Conservation (phyloP, 1,284 basidiomycete genomes). For the Trichosporon ovoides region DNA sequence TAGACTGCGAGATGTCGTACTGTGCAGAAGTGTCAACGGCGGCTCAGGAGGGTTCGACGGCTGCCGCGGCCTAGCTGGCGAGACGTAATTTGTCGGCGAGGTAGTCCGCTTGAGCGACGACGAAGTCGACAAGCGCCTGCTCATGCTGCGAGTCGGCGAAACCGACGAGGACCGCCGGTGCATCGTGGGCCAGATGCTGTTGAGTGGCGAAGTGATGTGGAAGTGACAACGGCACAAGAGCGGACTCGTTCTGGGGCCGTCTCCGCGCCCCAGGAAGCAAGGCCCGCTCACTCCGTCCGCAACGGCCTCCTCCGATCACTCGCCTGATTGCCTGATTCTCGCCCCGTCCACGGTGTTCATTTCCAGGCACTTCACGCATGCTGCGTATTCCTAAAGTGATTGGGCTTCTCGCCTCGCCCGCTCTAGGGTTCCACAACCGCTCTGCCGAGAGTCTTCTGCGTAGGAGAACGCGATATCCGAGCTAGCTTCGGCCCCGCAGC, state of each 20-base stretch:
- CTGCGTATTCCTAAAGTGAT: too few species aligned
- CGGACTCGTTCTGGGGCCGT: neutral
- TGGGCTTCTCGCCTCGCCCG: too few species aligned
- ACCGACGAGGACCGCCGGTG: constrained; percentile 6
- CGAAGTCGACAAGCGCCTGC: neutral
- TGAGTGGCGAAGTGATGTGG: neutral
- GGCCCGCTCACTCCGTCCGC: too few species aligned
- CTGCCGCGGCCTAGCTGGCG: constrained; percentile 14
- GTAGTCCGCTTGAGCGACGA: neutral
- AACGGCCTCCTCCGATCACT: neutral
- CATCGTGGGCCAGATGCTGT: neutral
- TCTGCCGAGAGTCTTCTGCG: too few species aligned
- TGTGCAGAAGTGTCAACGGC: constrained; percentile 36
- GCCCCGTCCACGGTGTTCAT: too few species aligned
- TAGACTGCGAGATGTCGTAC: constrained; percentile 19
- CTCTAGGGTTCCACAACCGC: too few species aligned
- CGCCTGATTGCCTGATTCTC: too few species aligned
- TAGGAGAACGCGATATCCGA: too few species aligned
- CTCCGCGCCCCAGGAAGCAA: too few species aligned
- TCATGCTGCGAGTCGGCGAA: constrained; percentile 5
- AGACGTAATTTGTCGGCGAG: constrained; percentile 7
- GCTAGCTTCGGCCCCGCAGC: too few species aligned
- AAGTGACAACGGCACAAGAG: neutral
- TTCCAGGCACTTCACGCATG: too few species aligned
- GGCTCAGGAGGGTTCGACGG: constrained; percentile 39